These are phyloP conservation scores for Xanthoparmelia taractica DNA, from an alignment of 495 filamentous ascomycete genomes.

Conservation along the genomic window DNA sequence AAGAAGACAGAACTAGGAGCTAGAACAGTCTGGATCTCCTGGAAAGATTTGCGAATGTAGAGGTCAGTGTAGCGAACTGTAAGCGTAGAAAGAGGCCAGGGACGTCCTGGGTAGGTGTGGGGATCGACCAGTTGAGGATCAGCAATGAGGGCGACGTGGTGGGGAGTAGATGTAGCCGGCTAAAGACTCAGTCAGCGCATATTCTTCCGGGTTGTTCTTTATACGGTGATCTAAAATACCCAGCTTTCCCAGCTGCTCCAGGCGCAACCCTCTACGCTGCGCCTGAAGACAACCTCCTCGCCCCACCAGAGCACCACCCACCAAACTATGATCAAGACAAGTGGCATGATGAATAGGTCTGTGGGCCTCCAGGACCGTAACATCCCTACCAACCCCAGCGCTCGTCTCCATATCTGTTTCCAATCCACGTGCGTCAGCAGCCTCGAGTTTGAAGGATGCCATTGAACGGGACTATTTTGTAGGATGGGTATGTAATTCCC, in stretches of 20 bases:
- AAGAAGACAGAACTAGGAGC: constrained; percentile 80
- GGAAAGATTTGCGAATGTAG: constrained; percentile 76
- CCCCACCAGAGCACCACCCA: constrained; percentile 77
- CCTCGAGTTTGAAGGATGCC: not conserved
- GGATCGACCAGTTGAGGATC: constrained; percentile 98
- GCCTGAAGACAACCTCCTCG: constrained; percentile 67
- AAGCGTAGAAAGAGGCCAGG: constrained; percentile 74
- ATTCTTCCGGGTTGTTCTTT: not conserved
- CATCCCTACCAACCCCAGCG: not conserved
- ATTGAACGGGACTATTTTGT: constrained; percentile 7
- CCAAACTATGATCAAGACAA: constrained; percentile 65
- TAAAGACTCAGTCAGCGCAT: constrained; percentile 30
- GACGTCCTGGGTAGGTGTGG: constrained; percentile 90
- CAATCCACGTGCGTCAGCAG: not conserved
- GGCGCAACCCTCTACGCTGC: constrained; percentile 58
- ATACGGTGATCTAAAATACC: constrained; percentile 47
- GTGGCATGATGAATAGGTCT: constrained; percentile 40
- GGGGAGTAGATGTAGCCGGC: constrained; percentile 69
- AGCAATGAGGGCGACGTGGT: constrained; percentile 80
- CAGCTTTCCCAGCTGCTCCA: constrained; percentile 90
- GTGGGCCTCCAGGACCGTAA: constrained; percentile 13
- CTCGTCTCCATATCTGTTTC: constrained; percentile 4
- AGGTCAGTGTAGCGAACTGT: constrained; percentile 81
- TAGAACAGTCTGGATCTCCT: constrained; percentile 57
- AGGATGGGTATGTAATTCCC: constrained; percentile 19